These are phyloP conservation scores for Camellia lanceoleosa DNA, from an alignment of 148 eudicot species.

Conservation along the genomic window DNA sequence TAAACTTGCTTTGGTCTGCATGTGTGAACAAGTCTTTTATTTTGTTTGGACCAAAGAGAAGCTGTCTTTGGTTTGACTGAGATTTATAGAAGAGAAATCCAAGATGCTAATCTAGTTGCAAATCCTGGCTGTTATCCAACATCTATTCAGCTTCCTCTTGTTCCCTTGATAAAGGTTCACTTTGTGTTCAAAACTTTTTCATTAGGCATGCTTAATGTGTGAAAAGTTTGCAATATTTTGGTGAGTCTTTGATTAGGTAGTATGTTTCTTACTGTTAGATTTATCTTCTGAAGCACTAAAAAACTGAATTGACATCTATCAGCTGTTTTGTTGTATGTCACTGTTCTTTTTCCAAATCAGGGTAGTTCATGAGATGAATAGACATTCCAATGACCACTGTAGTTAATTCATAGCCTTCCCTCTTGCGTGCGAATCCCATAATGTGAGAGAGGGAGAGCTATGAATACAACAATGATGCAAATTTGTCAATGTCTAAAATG, in stretches of 20 bases:
- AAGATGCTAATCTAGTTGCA: constrained; percentile 73
- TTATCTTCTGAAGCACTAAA: no score
- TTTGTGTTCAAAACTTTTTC: neutral
- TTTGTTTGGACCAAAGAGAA: constrained; percentile 49
- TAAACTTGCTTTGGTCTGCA: neutral
- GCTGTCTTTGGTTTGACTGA: constrained; percentile 89
- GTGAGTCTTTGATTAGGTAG: neutral
- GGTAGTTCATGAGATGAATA: no score
- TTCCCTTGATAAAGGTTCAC: constrained; percentile 74
- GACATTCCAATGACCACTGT: no score
- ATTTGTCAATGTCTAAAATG: no score
- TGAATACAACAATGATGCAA: no score
- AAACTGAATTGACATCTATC: no score
- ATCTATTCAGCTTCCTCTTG: constrained; percentile 74
- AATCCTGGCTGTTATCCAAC: constrained; percentile 97
- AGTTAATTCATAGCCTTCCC: no score
- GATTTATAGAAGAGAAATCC: constrained; percentile 27
- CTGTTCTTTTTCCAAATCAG: no score
- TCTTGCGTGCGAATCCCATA: no score
- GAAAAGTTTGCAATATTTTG: neutral
- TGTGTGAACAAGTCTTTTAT: neutral
- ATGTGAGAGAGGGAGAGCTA: no score
- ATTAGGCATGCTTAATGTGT: neutral
- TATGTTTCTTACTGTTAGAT: no score
- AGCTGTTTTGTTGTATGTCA: no score